These are phyloP conservation scores for Sodiomyces alkalinus DNA, from an alignment of 2,329 filamentous ascomycete genomes.

Conservation along the genomic window DNA sequence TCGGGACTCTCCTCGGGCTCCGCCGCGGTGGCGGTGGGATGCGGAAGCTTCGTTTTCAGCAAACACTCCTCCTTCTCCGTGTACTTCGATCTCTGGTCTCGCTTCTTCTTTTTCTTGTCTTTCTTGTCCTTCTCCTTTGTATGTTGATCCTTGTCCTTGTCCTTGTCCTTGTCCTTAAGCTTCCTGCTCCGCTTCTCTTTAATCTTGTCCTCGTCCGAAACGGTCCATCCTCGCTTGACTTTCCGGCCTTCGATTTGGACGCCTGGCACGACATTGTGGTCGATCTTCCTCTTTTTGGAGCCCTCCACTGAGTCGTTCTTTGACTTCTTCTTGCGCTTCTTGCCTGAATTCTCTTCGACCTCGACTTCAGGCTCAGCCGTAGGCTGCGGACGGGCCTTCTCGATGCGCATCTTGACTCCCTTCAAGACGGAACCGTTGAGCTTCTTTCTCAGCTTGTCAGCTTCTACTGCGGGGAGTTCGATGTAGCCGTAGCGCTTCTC, in stretches of 20 bases:
- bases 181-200: slow-evolving; percentile 31
- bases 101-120: slow-evolving; percentile 40
- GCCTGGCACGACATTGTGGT: slow-evolving; percentile 41
- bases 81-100: slow-evolving; percentile 57
- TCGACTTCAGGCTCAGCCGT: slow-evolving; percentile 22
- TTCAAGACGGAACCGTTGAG: slow-evolving; percentile 75
- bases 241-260: slow-evolving; percentile 61
- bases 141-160: slow-evolving; percentile 31
- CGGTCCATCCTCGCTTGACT: slow-evolving; percentile 83
- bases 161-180: slow-evolving; percentile 27
- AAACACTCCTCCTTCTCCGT: slow-evolving; percentile 68
- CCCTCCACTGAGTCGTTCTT: slow-evolving; percentile 14
- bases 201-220: slow-evolving; percentile 36
- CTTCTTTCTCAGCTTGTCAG: slow-evolving; percentile 83
- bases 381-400: slow-evolving; percentile 58
- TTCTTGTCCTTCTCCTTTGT: slow-evolving; percentile 35
- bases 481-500: slow-evolving; percentile 85
- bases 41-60: slow-evolving; percentile 63
- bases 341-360: slow-evolving; percentile 17
- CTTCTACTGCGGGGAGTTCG: slow-evolving; percentile 65
- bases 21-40: slow-evolving; percentile 19
- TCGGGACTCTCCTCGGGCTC: slow-evolving; percentile 23
- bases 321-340: slow-evolving; percentile 27
- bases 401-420: slow-evolving; percentile 71
- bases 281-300: slow-evolving; percentile 34